phyloP scores from a whole-genome alignment of 2,329 filamentous ascomycete species.

The Sarocladiaceae sp. region DNA sequence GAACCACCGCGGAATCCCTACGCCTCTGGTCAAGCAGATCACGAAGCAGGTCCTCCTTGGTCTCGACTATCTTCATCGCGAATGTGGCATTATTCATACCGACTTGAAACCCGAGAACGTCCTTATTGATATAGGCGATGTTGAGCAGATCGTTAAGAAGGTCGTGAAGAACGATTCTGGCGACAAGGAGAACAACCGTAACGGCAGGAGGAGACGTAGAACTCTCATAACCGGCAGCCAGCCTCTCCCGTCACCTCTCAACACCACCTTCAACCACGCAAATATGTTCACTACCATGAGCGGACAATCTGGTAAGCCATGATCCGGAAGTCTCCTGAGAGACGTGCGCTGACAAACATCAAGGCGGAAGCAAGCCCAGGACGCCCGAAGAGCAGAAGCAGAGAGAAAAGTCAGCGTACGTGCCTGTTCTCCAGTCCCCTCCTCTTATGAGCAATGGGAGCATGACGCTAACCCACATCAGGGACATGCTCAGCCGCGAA shows the following conservation, averaged over 20 bases:
- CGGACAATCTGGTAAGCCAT: constrained; percentile 44
- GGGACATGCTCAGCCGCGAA: constrained; percentile 80
- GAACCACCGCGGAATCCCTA: constrained; percentile 96
- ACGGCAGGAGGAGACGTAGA: constrained; percentile 79
- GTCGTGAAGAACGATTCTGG: constrained; percentile 80
- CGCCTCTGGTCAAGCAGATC: constrained; percentile 96
- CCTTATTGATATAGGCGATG: constrained; percentile 95
- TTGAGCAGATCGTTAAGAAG: constrained; percentile 96
- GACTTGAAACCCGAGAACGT: constrained; percentile 98
- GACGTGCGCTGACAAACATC: neutral
- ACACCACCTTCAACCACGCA: constrained; percentile 77
- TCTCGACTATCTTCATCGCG: constrained; percentile 90
- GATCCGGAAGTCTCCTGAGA: neutral
- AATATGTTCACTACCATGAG: constrained; percentile 62
- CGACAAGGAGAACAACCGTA: constrained; percentile 86
- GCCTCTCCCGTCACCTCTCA: constrained; percentile 88
- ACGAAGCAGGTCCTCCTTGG: constrained; percentile 95
- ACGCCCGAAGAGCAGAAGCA: constrained; percentile 64
- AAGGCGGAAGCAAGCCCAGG: constrained; percentile 13
- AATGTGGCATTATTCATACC: constrained; percentile 98
- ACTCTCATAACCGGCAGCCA: constrained; percentile 97
- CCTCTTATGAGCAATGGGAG: neutral
- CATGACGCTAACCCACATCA: neutral
- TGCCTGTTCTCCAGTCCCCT: neutral
- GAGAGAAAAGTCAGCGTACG: constrained; percentile 90